A percentile compares a stretch with the other conserved stretches of the same genome.
These are phyloP conservation scores for Gnomoniopsis sp. DNA, from an alignment of 2,329 filamentous ascomycete species.

Conservation along the genomic window DNA sequence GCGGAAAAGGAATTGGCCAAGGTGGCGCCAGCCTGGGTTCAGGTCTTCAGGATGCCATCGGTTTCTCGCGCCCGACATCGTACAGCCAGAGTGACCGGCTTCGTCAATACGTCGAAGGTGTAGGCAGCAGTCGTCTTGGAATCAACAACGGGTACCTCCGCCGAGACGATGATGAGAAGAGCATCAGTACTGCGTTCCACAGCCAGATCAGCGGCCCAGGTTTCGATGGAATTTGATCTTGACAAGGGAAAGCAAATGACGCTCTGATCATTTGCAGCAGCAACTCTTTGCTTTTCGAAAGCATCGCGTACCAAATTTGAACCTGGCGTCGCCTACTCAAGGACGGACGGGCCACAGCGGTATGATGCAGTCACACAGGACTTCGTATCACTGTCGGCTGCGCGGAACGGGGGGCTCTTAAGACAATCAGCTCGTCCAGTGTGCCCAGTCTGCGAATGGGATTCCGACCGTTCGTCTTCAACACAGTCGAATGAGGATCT, in stretches of 20 bases:
- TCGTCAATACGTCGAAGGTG: slow-evolving; percentile 87
- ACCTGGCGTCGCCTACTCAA: slow-evolving; percentile 6
- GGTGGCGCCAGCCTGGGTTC: slow-evolving; percentile 84
- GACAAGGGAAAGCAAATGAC: slow-evolving; percentile 20
- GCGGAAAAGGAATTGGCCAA: slow-evolving; percentile 70
- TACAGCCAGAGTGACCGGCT: slow-evolving; percentile 84
- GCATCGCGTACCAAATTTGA: not conserved
- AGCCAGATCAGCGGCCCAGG: slow-evolving; percentile 75
- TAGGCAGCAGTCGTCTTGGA: slow-evolving; percentile 60
- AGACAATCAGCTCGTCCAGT: not conserved
- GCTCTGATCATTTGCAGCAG: slow-evolving; percentile 9
- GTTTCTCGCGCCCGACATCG: slow-evolving; percentile 56
- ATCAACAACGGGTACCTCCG: slow-evolving; percentile 67
- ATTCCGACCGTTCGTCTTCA: not conserved
- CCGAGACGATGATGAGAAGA: slow-evolving; percentile 89
- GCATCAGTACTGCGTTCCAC: slow-evolving; percentile 92
- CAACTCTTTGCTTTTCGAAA: not conserved
- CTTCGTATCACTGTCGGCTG: not conserved
- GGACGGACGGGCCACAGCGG: not conserved
- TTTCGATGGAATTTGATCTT: slow-evolving; percentile 40
- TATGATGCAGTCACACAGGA: not conserved
- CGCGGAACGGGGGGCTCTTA: not conserved
- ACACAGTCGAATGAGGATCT: not conserved
- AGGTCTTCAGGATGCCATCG: slow-evolving; percentile 73
- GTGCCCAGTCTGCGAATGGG: not conserved